Conservation (phyloP, 441 rosid genomes). For the Populus hybrid region DNA sequence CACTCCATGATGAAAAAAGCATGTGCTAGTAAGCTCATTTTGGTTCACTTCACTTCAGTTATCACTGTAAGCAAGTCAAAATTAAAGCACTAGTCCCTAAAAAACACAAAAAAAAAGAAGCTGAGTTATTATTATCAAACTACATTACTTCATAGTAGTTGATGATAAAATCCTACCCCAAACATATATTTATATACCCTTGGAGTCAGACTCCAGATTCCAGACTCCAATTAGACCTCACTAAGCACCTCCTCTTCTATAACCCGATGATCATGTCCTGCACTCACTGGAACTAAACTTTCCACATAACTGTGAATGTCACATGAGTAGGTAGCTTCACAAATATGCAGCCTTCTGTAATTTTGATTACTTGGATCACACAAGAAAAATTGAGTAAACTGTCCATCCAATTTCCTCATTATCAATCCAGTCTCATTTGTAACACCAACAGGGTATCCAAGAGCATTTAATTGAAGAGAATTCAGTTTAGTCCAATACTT, state of each 20-base stretch:
- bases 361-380: slow-evolving; percentile 1
- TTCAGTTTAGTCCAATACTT: slow-evolving; percentile 17
- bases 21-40: neutral
- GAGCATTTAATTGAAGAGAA: neutral
- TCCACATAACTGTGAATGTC: slow-evolving; percentile 29
- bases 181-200: neutral
- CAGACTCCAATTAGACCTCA: neutral
- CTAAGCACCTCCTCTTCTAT: neutral
- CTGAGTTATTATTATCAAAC: neutral
- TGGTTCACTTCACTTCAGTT: neutral
- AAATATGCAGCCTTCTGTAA: slow-evolving; percentile 7
- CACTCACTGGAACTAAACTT: slow-evolving; percentile 29
- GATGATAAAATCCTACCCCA: neutral
- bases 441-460: slow-evolving; percentile 17
- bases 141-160: neutral
- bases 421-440: slow-evolving; percentile 20
- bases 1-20: neutral
- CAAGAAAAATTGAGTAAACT: neutral
- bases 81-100: neutral
- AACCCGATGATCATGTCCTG: slow-evolving; percentile 8
- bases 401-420: slow-evolving; percentile 6
- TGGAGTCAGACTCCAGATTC: neutral
- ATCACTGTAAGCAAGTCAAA: neutral
- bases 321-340: slow-evolving; percentile 19
- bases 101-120: too few species aligned